Conservation (phyloP, 805 yeast species). For the Teunomyces panamensis region DNA sequence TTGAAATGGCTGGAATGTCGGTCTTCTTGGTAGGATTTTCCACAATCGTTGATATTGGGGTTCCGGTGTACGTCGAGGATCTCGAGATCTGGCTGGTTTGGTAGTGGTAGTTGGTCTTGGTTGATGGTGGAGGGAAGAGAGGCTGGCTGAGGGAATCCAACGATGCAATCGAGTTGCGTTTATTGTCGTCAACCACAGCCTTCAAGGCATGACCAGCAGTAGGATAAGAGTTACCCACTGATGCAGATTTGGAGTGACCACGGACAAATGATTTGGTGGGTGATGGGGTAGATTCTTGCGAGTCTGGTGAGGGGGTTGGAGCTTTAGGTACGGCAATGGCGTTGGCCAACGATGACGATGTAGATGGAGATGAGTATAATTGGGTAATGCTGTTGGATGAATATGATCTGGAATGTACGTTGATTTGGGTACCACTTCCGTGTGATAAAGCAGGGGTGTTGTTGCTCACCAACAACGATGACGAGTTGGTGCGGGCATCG, state of each 20-base stretch:
- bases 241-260: slow-evolving; percentile 33
- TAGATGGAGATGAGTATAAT: slow-evolving; percentile 61
- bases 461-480: slow-evolving; percentile 19
- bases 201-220: slow-evolving; percentile 68
- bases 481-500: slow-evolving; percentile 34
- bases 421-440: slow-evolving; percentile 9
- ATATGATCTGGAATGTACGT: slow-evolving; percentile 31
- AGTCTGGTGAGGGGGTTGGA: slow-evolving; percentile 14
- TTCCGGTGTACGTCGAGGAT: slow-evolving; percentile 29
- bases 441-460: slow-evolving; percentile 30
- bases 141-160: slow-evolving; percentile 13
- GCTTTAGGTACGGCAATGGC: slow-evolving; percentile 42
- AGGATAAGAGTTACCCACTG: slow-evolving; percentile 33
- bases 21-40: slow-evolving; percentile 39
- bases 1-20: slow-evolving; percentile 13
- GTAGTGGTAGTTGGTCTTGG: slow-evolving; percentile 4
- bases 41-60: slow-evolving; percentile 44
- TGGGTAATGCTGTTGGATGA: slow-evolving; percentile 29
- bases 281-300: slow-evolving; percentile 13
- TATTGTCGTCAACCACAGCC: slow-evolving; percentile 68
- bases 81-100: slow-evolving; percentile 12
- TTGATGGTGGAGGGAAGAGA: slow-evolving; percentile 12
- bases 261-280: slow-evolving; percentile 19
- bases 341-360: slow-evolving; percentile 54
- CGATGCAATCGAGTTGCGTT: slow-evolving; percentile 17